Conservation (phyloP, 768 basidiomycete genomes). For the Xanthoconium stramineum region DNA sequence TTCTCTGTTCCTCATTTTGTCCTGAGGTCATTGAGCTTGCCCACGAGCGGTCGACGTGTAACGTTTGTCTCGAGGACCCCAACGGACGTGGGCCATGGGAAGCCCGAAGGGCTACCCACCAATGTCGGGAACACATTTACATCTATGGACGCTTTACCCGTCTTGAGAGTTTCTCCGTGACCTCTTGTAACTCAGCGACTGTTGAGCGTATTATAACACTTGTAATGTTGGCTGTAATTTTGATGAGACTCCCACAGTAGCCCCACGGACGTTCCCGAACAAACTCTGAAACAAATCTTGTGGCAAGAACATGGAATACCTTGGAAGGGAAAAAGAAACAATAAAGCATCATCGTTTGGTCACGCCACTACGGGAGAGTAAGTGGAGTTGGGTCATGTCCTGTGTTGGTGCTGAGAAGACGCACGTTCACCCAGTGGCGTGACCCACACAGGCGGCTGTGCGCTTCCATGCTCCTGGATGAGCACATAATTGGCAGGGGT, state of each 20-base stretch:
- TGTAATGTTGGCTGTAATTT: background rate
- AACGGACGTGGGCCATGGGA: no score
- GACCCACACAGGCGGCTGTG: slow-evolving; percentile 1
- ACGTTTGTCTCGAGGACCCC: no score
- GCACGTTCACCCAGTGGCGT: slow-evolving; percentile 25
- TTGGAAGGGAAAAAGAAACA: background rate
- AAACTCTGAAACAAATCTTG: background rate
- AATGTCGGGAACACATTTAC: no score
- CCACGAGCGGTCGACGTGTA: no score
- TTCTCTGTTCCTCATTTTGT: background rate
- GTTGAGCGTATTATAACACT: background rate
- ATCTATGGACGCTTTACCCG: background rate
- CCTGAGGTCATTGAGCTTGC: no score
- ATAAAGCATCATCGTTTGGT: background rate
- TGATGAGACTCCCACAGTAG: background rate
- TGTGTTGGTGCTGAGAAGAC: slow-evolving; percentile 13
- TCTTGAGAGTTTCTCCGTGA: no score
- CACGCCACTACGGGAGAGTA: slow-evolving; percentile 14
- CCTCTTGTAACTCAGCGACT: slow-evolving; percentile 1
- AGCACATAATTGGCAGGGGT: background rate
- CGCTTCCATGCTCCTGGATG: background rate
- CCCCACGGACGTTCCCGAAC: background rate
- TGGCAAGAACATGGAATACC: background rate
- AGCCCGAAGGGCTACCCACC: no score
- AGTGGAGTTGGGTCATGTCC: slow-evolving; percentile 14